Evolutionary conservation across 345 rosid genomes (phyloP).

Genomic region (Orychophragmus violaceus): DNA sequence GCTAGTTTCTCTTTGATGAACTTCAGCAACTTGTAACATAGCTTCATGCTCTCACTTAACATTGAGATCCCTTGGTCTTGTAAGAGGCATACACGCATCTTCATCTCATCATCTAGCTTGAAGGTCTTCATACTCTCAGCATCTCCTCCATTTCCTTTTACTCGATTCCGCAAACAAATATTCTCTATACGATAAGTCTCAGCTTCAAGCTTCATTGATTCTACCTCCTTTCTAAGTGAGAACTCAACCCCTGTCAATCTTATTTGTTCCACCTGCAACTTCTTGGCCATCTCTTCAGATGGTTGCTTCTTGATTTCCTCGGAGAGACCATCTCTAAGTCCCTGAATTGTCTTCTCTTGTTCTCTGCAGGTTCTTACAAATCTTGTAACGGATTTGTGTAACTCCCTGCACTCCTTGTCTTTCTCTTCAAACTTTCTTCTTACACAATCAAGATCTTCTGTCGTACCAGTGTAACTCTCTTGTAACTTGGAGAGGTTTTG

Average conservation of each 20-base stretch:
- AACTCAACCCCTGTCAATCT: conserved; percentile 80
- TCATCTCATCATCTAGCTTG: conserved; percentile 68
- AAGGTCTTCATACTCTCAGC: conserved; percentile 28
- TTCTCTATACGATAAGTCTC: conserved; percentile 81
- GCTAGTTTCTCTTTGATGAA: conserved; percentile 42
- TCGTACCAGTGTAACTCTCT: conserved; percentile 42
- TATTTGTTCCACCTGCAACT: conserved; percentile 67
- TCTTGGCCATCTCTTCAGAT: conserved; percentile 33
- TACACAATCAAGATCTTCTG: conserved; percentile 41
- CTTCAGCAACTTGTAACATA: conserved; percentile 59
- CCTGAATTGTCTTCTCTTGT: conserved; percentile 80
- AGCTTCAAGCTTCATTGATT: conserved; percentile 50
- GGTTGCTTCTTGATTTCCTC: conserved; percentile 45
- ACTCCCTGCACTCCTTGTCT: conserved; percentile 74
- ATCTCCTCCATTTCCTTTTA: conserved; percentile 49
- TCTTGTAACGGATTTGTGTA: conserved; percentile 57
- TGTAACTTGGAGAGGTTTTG: conserved; percentile 42
- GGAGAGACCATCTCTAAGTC: conserved; percentile 47
- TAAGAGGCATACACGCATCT: conserved; percentile 49
- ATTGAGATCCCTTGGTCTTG: conserved; percentile 67
- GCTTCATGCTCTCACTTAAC: conserved; percentile 49
- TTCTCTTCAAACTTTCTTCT: conserved; percentile 71
- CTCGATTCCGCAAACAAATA: conserved; percentile 50
- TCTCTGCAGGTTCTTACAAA: conserved; percentile 62
- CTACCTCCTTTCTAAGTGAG: conserved; percentile 65